Conservation (phyloP, 2,329 filamentous ascomycete genomes). For the Sclerotinia subarctica region DNA sequence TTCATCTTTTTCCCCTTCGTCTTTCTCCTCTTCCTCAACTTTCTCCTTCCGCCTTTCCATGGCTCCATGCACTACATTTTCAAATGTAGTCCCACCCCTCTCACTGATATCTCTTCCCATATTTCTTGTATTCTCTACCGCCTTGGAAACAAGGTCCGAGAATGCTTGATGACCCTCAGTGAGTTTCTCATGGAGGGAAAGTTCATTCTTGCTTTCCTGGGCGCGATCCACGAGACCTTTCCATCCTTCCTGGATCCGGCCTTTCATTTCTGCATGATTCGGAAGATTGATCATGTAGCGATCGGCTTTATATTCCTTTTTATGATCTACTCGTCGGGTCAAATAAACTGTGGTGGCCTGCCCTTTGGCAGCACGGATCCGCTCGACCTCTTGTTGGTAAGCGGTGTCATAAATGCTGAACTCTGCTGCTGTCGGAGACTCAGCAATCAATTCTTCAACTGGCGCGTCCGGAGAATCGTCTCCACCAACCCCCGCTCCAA, state of each 20-base stretch:
- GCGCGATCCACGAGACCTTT: conserved; percentile 36
- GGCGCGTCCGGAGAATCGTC: conserved; percentile 40
- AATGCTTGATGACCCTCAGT: conserved; percentile 24
- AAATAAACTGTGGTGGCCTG: conserved; percentile 56
- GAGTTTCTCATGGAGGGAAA: conserved; percentile 19
- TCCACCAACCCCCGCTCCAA: conserved; percentile 63
- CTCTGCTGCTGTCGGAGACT: conserved; percentile 80
- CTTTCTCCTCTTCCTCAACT: conserved; percentile 12
- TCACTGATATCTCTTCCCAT: conserved; percentile 15
- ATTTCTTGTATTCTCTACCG: conserved; percentile 29
- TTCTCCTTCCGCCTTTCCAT: conserved; percentile 28
- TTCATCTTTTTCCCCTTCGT: neutral
- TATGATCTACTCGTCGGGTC: conserved; percentile 48
- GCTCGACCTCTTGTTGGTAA: conserved; percentile 76
- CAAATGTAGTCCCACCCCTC: conserved; percentile 7
- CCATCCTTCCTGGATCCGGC: conserved; percentile 33
- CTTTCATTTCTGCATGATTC: conserved; percentile 22
- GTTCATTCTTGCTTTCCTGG: conserved; percentile 27
- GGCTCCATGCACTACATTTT: conserved; percentile 26
- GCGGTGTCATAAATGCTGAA: conserved; percentile 87
- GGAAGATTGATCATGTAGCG: conserved; percentile 35
- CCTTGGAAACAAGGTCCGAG: conserved; percentile 32
- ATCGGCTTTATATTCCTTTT: conserved; percentile 36
- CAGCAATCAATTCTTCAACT: conserved; percentile 59
- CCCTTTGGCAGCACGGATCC: conserved; percentile 56